Evolutionary conservation across 371 early-diverging fungal species (phyloP).

Genomic region (Entomophthora muscae): DNA sequence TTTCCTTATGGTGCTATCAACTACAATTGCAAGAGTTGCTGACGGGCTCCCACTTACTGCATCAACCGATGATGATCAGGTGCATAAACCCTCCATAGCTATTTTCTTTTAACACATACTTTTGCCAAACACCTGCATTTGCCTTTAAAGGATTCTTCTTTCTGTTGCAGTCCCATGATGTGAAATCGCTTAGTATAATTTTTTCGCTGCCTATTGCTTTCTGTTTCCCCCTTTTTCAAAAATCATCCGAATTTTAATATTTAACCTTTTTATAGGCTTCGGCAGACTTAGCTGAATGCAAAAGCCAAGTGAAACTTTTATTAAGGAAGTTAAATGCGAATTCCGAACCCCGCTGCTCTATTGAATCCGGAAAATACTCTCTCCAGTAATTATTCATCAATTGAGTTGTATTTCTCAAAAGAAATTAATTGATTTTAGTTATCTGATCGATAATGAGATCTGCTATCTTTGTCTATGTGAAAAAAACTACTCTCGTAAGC

Average conservation of each 20-base stretch:
- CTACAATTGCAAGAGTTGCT: slow-evolving; percentile 81
- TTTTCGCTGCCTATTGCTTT: no score
- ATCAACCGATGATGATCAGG: slow-evolving; percentile 94
- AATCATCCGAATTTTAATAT: neutral
- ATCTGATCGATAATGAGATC: slow-evolving; percentile 81
- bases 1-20: slow-evolving; percentile 68
- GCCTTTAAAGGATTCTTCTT: no score
- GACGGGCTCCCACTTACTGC: slow-evolving; percentile 94
- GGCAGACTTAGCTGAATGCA: slow-evolving; percentile 76
- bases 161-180: no score
- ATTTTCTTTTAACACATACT: no score
- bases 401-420: neutral
- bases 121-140: no score
- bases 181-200: no score
- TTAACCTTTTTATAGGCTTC: slow-evolving; percentile 18
- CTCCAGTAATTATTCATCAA: slow-evolving; percentile 50
- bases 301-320: slow-evolving; percentile 78
- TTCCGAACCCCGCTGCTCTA: slow-evolving; percentile 82
- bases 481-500: slow-evolving; percentile 78
- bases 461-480: slow-evolving; percentile 91
- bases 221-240: no score
- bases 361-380: slow-evolving; percentile 70
- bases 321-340: slow-evolving; percentile 68
- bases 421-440: no score
- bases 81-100: slow-evolving; percentile 13